Evolutionary conservation across 116 monocot species (phyloP), one percentile per base, ranked within the genome.

Genomic region (Trichopus zeylanicus): DNA sequence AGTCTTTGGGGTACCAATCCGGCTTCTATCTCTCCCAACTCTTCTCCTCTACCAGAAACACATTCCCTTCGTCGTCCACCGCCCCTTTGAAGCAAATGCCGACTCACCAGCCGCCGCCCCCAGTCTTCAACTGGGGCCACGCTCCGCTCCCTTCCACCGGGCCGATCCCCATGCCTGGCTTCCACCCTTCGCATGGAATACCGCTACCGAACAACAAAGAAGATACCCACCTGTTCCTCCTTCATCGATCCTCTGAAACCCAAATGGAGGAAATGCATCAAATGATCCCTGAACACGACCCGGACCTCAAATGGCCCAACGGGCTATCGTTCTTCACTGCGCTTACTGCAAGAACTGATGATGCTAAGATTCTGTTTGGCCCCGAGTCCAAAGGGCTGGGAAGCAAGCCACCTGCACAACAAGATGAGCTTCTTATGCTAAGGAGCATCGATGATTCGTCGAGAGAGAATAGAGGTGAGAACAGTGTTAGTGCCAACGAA

Each of bases 1-100:
- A 97, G 51, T 97, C 97, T 1, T 73, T 97, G 12, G 87, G 90
- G 3, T 90, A 87, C 62, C 90, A 97, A 48, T 97, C 97, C 1
- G 97, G 97, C 47, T 97, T 84, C 84, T 90, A 87, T 79, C 84
- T 90, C 63, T 97, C 97, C 6, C 90, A 90, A 56, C 79, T 97
- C 55, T 97, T 91, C 76, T 90, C 87, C 32, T 87, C 91, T 1
- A 49, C 67, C 32, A 70, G 78, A n/a, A 83, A 48, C 73, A 66
- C 26, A 34, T 54, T 56, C 22, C 57, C 73, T 3, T 63, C 66
- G 20, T 38, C 60, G 28, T 55, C 82, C 6, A 18, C 77, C 24
- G 49, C 67, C 1, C 60, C 64, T 3, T 59, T 68, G n/a, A 80
- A 74, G 48, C 80, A 77, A 25, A 33, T 56, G 11, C 68, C 70